phyloP scores from a whole-genome alignment of 495 filamentous ascomycete species.

The Penicillium coprophilum region DNA sequence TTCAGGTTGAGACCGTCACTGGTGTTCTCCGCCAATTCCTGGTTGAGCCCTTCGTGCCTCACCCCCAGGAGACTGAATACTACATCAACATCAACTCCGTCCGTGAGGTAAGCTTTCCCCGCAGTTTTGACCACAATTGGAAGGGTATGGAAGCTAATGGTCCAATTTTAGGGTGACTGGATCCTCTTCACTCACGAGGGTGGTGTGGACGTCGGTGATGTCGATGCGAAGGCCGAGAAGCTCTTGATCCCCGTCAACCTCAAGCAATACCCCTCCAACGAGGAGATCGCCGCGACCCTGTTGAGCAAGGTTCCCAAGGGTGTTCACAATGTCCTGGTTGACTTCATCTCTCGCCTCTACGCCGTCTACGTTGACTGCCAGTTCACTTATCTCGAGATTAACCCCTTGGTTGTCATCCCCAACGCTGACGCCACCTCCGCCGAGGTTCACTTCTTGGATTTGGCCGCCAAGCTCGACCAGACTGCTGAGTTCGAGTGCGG shows the following conservation, averaged over 20 bases:
- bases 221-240: constrained; percentile 98
- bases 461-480: constrained; percentile 98
- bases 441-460: constrained; percentile 95
- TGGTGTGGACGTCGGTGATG: constrained; percentile 99
- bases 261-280: constrained; percentile 91
- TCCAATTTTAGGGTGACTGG: constrained; percentile 81
- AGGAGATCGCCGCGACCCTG: constrained; percentile 79
- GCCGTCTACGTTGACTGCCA: constrained; percentile 99
- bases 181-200: constrained; percentile 99
- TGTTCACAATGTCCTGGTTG: constrained; percentile 94
- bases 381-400: constrained; percentile 99
- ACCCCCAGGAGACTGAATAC: constrained; percentile 90
- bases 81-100: constrained; percentile 98
- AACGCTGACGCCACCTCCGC: constrained; percentile 90
- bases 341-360: constrained; percentile 93
- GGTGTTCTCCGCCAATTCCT: constrained; percentile 92
- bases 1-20: constrained; percentile 87
- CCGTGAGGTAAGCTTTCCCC: constrained; percentile 67
- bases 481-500: constrained; percentile 99
- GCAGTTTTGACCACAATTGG: neutral
- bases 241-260: constrained; percentile 95
- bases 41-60: constrained; percentile 97
- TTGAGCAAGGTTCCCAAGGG: constrained; percentile 93
- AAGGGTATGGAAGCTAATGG: constrained; percentile 11
- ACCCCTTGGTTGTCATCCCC: constrained; percentile 96